Evolutionary conservation across 306 rosid genomes (phyloP).

Genomic region (Quercus glauca): DNA sequence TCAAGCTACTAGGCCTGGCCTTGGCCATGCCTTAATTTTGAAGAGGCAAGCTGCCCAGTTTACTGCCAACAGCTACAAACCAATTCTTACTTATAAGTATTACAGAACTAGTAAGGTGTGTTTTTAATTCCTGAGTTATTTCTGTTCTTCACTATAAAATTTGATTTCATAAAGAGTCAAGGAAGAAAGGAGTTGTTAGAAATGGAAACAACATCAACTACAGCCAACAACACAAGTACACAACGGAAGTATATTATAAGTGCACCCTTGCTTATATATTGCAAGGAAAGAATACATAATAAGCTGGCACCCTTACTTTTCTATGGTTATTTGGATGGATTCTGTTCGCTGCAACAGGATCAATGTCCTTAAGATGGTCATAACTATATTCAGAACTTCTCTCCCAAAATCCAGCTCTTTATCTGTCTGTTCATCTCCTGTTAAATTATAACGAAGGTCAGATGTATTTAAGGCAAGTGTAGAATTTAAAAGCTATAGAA

Average conservation of each 20-base stretch:
- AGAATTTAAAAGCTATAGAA: neutral
- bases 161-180: neutral
- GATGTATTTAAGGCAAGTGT: neutral
- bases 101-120: neutral
- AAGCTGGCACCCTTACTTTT: conserved; percentile 47
- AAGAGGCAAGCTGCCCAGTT: neutral
- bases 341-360: conserved; percentile 86
- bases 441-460: conserved; percentile 2
- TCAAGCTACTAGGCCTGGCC: neutral
- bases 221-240: neutral
- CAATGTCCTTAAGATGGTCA: conserved; percentile 65
- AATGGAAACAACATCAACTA: neutral
- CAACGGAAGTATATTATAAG: neutral
- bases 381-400: conserved; percentile 39
- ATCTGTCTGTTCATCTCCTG: conserved; percentile 36
- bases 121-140: neutral
- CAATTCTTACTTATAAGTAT: neutral
- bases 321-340: conserved; percentile 88
- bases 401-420: conserved; percentile 27
- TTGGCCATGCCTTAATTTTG: neutral
- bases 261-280: neutral
- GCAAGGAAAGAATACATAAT: conserved; percentile 11
- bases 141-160: neutral
- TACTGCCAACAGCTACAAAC: neutral
- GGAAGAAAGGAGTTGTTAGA: neutral